Conservation (phyloP, 148 eudicot genomes). For the Nepenthes gracilis region DNA sequence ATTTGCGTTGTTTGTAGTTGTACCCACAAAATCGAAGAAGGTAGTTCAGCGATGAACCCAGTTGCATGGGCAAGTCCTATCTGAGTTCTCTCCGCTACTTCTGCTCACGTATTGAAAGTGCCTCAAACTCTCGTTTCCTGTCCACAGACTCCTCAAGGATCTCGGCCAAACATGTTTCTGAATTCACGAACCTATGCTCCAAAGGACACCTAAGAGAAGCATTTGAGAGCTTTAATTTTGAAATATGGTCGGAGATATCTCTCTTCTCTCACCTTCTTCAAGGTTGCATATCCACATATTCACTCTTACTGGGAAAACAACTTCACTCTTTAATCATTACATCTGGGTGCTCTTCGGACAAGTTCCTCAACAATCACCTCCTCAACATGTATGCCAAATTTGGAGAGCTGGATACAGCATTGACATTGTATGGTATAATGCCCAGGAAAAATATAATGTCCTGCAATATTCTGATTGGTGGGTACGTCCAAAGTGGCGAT, state of each 20-base stretch:
- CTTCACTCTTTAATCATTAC: conserved; percentile 51
- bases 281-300: conserved; percentile 33
- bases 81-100: conserved; percentile 8
- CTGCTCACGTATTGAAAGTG: conserved; percentile 4
- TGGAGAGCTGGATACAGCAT: conserved; percentile 27
- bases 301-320: conserved; percentile 37
- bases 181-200: conserved; percentile 34
- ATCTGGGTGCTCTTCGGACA: conserved; percentile 44
- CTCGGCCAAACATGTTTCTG: not conserved
- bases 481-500: conserved; percentile 42
- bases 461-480: conserved; percentile 62
- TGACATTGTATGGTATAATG: conserved; percentile 38
- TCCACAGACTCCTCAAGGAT: conserved; percentile 14
- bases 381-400: conserved; percentile 54
- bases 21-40: too few species aligned
- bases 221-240: conserved; percentile 30
- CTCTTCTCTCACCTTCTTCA: conserved; percentile 53
- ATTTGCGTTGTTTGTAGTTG: too few species aligned
- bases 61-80: conserved; percentile 26
- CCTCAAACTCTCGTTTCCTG: conserved; percentile 9
- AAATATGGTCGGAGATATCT: conserved; percentile 45
- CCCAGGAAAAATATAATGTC: conserved; percentile 66
- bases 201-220: conserved; percentile 52
- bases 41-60: not conserved
- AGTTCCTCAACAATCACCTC: conserved; percentile 52